phyloP scores from a whole-genome alignment of 176 grass and related monocot species.

The Raddia distichophylla region DNA sequence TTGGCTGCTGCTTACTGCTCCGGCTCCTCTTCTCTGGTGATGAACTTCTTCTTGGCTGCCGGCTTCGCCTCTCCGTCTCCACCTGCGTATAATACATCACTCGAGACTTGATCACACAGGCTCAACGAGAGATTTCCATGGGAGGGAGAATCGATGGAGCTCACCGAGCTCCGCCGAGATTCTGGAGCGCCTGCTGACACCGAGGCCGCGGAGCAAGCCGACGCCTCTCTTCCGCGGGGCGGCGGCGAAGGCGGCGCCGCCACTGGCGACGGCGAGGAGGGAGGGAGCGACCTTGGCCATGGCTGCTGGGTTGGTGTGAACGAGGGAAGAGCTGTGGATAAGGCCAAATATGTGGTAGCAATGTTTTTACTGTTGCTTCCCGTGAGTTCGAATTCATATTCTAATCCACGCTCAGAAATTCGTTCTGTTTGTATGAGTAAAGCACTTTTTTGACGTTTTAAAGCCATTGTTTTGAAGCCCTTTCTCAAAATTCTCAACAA shows the following conservation, averaged over 20 bases:
- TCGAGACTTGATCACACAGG: constrained; percentile 4
- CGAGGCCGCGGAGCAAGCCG: not conserved
- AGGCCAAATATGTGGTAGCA: not conserved
- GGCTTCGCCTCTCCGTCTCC: constrained; percentile 73
- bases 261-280: constrained; percentile 28
- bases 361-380: too few species aligned
- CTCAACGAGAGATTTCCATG: not conserved
- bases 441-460: too few species aligned
- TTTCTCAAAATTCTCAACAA: too few species aligned
- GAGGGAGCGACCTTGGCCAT: constrained; percentile 53
- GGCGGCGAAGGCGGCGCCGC: constrained; percentile 19
- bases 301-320: constrained; percentile 10
- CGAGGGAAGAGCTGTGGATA: constrained; percentile 34
- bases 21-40: constrained; percentile 90
- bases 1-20: constrained; percentile 61
- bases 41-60: constrained; percentile 87
- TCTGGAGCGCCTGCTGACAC: constrained; percentile 41
- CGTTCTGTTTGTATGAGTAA: too few species aligned
- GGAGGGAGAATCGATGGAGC: not conserved
- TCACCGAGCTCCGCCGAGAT: constrained; percentile 60
- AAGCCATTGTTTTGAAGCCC: too few species aligned
- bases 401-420: too few species aligned
- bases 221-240: constrained; percentile 9
- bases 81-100: constrained; percentile 32
- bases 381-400: too few species aligned